phyloP scores from a whole-genome alignment of 1,139 yeast species.

The Nakaseomyces glabratus region DNA sequence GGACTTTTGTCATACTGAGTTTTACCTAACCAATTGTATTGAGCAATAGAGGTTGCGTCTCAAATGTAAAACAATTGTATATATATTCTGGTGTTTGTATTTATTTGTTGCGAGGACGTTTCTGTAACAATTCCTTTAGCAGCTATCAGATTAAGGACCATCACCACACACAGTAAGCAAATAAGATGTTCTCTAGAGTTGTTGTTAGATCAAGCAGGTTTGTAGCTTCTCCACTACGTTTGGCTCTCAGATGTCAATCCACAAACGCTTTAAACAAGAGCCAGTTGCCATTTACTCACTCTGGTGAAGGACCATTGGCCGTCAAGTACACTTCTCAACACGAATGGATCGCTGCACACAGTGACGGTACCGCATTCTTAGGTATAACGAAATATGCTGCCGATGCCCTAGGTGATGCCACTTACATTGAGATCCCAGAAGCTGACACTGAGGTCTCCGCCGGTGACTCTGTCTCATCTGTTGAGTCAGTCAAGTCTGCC shows the following conservation, averaged over 20 bases:
- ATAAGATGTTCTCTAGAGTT: slow-evolving; percentile 4
- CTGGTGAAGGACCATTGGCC: slow-evolving; percentile 25
- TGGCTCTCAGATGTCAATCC: slow-evolving; percentile 10
- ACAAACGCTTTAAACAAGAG: slow-evolving; percentile 26
- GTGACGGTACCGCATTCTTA: slow-evolving; percentile 71
- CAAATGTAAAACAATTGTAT: too few species aligned
- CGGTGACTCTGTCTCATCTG: slow-evolving; percentile 85
- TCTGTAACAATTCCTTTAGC: too few species aligned
- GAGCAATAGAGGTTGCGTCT: too few species aligned
- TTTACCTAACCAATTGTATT: too few species aligned
- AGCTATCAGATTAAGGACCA: too few species aligned
- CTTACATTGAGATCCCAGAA: slow-evolving; percentile 85
- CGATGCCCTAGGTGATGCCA: slow-evolving; percentile 97
- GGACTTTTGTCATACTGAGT: too few species aligned
- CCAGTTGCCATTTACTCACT: slow-evolving; percentile 27
- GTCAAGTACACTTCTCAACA: slow-evolving; percentile 81
- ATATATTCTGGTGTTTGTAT: too few species aligned
- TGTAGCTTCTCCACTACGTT: slow-evolving; percentile 2
- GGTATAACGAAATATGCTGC: slow-evolving; percentile 96
- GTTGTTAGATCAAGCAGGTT: not conserved
- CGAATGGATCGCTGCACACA: slow-evolving; percentile 88
- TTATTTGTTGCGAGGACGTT: too few species aligned
- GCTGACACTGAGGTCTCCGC: slow-evolving; percentile 54
- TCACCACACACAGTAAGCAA: not conserved
- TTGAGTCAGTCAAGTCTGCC: slow-evolving; percentile 91